phyloP scores from a whole-genome alignment of 208 protist genomes.

The Trypanosoma brucei region DNA sequence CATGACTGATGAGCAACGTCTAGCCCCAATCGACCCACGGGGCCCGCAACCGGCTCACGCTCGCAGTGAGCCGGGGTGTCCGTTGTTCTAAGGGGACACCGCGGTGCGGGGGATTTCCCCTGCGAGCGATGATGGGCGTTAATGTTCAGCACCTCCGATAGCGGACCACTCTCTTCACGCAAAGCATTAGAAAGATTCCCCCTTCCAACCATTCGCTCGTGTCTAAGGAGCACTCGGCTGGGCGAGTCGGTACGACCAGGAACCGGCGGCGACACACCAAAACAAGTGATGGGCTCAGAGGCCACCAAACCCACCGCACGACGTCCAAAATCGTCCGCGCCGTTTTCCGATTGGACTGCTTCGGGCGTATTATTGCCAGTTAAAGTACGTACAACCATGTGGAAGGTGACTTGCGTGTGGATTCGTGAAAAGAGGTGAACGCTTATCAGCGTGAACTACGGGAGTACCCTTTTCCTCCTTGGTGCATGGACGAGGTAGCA shows the following conservation, averaged over 20 bases:
- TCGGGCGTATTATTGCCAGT: no score
- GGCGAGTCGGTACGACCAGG: background rate
- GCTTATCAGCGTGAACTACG: no score
- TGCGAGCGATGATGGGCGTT: conserved; percentile 23
- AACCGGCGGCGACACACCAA: no score
- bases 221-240: background rate
- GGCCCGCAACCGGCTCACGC: background rate
- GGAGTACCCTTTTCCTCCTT: no score
- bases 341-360: no score
- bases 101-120: conserved; percentile 51
- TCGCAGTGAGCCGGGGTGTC: background rate
- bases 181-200: conserved; percentile 10
- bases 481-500: no score
- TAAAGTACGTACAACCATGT: no score
- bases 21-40: background rate
- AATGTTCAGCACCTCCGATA: conserved; percentile 44
- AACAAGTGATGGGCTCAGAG: no score
- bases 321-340: no score
- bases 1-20: background rate
- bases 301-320: no score
- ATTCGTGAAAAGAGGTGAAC: no score
- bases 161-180: conserved; percentile 17
- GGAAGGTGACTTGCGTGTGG: no score
- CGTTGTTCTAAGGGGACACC: conserved; percentile 3
- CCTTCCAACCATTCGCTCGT: background rate